Evolutionary conservation across 768 basidiomycete species (phyloP), one percentile per base, ranked within the genome.

Genomic region (Suillus ampliporus): DNA sequence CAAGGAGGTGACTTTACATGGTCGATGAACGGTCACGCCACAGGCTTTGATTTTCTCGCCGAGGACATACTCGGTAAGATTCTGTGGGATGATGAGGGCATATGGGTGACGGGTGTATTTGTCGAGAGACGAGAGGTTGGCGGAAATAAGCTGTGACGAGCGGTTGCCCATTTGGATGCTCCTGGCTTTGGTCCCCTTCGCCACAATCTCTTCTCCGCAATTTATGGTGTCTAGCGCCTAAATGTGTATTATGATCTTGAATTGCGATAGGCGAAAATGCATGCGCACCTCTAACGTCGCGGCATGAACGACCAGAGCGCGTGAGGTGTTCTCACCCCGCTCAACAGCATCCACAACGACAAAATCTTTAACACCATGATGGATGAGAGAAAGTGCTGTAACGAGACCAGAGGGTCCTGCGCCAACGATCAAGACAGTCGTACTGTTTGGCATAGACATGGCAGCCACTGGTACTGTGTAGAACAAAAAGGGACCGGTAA

Each of bases 231-330:
- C 79, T 10, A 86, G 69, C 0, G 79, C 79, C 85, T 86, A 40
- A 11, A 1, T 51, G 13, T 62, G 43, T 77, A 70, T 76, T 15
- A 50, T 73, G 68, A 28, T 80, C 73, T 10, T 61, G 40, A 14
- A 26, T 7, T 21, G 61, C 1, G 17, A 47, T 38, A 48, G 35
- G 9, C 23, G n/a, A 52, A 11, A 47, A 31, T 60, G 21, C 21
- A 46, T 11, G 17, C 71, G 50, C 64, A 82, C 84, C 73, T 86
- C 85, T 17, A 86, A 73, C 11, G 85, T 86, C 37, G 82, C 79
- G 38, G 85, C 81, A 64, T 86, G 85, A 34, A 86, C 68, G 1
- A 78, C 74, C 5, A 81, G 62, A 0, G 85, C 83, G 21, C 84
- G 79, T 11, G 84, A 83, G 9, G 71, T 69, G 53, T 76, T 74